Conservation (phyloP, 148 eudicot genomes). For the Diospyros kaki region DNA sequence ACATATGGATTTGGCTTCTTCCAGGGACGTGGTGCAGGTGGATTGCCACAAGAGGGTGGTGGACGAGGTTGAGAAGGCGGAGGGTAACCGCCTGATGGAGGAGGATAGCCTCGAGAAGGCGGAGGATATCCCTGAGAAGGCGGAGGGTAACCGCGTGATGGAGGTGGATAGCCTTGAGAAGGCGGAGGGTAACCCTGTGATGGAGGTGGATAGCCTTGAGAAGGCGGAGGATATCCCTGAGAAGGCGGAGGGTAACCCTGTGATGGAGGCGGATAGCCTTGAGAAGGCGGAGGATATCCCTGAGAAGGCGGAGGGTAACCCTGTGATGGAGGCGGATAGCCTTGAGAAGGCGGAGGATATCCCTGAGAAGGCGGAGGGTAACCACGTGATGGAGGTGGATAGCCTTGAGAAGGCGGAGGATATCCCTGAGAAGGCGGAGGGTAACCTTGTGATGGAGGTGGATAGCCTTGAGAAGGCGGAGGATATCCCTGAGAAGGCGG, state of each 20-base stretch:
- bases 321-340: neutral
- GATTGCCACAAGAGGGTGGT: too few relatives aligned
- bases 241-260: neutral
- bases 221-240: neutral
- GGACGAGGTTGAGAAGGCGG: neutral
- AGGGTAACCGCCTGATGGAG: neutral
- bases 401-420: neutral
- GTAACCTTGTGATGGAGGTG: neutral
- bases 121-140: neutral
- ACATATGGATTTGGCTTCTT: too few relatives aligned
- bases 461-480: neutral
- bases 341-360: neutral
- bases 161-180: neutral
- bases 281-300: neutral
- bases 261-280: neutral
- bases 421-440: slow-evolving; percentile 1
- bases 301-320: neutral
- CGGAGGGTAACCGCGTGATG: neutral
- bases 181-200: neutral
- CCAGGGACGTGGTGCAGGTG: too few relatives aligned
- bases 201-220: neutral
- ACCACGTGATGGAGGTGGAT: neutral
- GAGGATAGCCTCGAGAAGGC: neutral
- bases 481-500: slow-evolving; percentile 13
- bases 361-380: neutral